Conservation (phyloP, 345 rosid genomes). For the Gossypioides kirkii region DNA sequence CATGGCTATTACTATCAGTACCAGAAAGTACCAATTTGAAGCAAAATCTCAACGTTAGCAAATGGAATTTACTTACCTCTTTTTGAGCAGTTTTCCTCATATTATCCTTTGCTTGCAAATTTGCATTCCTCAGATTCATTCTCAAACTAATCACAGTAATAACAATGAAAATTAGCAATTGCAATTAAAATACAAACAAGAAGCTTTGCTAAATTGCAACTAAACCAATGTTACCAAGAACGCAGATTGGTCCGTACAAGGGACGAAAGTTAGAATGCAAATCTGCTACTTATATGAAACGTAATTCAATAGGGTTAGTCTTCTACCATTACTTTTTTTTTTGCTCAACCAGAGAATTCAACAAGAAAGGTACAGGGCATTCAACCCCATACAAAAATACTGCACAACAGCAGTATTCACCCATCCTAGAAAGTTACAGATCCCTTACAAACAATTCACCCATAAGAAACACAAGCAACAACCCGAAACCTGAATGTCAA, state of each 20-base stretch:
- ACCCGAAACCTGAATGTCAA: no score
- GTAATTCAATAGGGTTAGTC: no score
- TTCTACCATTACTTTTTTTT: no score
- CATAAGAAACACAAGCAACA: no score
- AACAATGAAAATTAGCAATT: background rate
- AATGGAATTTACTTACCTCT: slow-evolving; percentile 42
- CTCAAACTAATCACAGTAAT: slow-evolving; percentile 48
- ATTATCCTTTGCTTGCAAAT: slow-evolving; percentile 84
- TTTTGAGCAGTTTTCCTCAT: slow-evolving; percentile 78
- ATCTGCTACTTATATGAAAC: no score
- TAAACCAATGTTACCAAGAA: background rate
- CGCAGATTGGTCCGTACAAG: background rate
- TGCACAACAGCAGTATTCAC: no score
- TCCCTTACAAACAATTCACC: no score
- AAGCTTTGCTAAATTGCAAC: background rate
- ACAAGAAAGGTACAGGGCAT: no score
- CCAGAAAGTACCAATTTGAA: background rate
- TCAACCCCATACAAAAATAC: no score
- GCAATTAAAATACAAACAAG: background rate
- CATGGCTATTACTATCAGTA: background rate
- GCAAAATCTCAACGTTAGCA: background rate
- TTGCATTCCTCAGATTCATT: slow-evolving; percentile 69
- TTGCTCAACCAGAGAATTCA: no score
- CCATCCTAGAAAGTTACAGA: no score
- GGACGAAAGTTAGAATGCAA: no score